phyloP scores from a whole-genome alignment of 441 rosid species.

The Theobroma grandiflorum region DNA sequence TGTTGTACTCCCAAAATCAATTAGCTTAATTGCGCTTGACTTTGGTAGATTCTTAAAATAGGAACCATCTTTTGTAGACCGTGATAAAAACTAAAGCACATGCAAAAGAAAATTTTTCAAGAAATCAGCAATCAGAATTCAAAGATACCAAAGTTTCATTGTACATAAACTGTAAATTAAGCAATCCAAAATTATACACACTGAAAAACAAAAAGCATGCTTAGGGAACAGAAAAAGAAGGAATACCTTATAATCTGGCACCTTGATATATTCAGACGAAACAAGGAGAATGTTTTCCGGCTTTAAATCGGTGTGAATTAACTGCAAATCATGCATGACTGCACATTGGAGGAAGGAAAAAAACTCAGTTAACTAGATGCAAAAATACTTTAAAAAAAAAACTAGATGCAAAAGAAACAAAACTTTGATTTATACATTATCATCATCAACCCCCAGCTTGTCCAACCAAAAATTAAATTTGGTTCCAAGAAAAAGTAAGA shows the following conservation, averaged over 20 bases:
- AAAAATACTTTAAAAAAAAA: neutral
- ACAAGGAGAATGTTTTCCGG: conserved; percentile 93
- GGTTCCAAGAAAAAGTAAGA: conserved; percentile 9
- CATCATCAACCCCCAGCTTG: conserved; percentile 23
- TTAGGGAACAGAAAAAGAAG: conserved; percentile 16
- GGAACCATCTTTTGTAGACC: conserved; percentile 81
- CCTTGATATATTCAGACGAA: conserved; percentile 83
- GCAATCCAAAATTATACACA: neutral
- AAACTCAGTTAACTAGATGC: conserved; percentile 25
- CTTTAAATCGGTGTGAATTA: conserved; percentile 95
- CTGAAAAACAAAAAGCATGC: conserved; percentile 5
- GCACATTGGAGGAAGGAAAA: conserved; percentile 44
- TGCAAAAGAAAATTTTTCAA: neutral
- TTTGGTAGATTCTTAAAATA: conserved; percentile 84
- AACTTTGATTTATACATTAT: neutral
- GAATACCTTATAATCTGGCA: conserved; percentile 85
- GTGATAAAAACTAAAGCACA: conserved; percentile 60
- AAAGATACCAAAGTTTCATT: neutral
- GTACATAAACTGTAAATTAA: neutral
- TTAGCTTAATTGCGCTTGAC: conserved; percentile 93
- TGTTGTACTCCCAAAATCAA: conserved; percentile 96
- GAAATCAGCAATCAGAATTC: conserved; percentile 20
- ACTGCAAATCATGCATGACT: conserved; percentile 88
- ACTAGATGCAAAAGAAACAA: conserved; percentile 19
- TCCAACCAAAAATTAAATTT: conserved; percentile 30